Conservation (phyloP, 1,139 yeast genomes). For the Taphrina pruni region DNA sequence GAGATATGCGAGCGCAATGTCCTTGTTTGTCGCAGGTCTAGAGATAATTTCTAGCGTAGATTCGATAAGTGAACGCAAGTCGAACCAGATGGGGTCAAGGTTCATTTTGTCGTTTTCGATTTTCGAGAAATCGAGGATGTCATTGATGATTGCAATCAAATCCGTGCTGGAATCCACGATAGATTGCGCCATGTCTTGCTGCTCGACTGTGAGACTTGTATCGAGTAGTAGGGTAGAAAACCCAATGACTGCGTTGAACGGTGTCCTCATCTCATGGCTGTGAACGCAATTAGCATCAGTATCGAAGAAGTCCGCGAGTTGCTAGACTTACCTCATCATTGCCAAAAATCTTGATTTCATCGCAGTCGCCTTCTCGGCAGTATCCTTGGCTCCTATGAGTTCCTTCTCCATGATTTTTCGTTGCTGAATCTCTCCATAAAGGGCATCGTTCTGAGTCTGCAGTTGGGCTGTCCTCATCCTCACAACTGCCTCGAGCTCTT, state of each 20-base stretch:
- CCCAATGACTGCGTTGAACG: conserved; percentile 87
- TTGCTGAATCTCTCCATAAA: conserved; percentile 17
- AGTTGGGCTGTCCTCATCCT: conserved; percentile 27
- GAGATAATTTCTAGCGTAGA: conserved; percentile 34
- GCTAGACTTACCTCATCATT: conserved; percentile 23
- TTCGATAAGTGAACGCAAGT: conserved; percentile 51
- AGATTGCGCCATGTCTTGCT: conserved; percentile 78
- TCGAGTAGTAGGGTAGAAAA: conserved; percentile 89
- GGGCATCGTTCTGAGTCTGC: conserved; percentile 19
- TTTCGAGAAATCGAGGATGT: conserved; percentile 66
- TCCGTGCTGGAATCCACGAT: conserved; percentile 80
- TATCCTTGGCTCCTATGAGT: conserved; percentile 49
- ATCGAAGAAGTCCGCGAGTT: background rate
- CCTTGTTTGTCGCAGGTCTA: conserved; percentile 19
- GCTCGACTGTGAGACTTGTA: conserved; percentile 76
- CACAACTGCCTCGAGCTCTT: conserved; percentile 25
- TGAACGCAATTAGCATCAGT: conserved; percentile 63
- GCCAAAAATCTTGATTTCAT: conserved; percentile 88
- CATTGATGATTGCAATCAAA: conserved; percentile 75
- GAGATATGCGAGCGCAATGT: conserved; percentile 24
- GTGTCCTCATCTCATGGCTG: conserved; percentile 82
- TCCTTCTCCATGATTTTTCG: conserved; percentile 48
- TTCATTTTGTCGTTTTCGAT: conserved; percentile 81
- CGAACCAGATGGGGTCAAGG: conserved; percentile 66
- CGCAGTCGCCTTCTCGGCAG: conserved; percentile 41